Conservation (phyloP, 768 basidiomycete species). For the Pleurotus djamor region DNA sequence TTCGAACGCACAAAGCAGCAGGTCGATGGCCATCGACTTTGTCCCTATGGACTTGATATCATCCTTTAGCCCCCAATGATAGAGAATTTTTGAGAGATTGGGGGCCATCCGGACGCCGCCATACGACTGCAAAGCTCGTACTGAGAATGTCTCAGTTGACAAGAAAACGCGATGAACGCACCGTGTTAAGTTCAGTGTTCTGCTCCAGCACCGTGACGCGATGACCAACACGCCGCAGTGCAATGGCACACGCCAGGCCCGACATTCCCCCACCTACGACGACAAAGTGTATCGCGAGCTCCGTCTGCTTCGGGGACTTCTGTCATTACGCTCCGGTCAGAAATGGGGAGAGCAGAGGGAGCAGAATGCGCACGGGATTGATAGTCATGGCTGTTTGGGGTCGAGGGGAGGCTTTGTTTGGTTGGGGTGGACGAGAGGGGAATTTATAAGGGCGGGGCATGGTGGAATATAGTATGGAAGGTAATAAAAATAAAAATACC, state of each 20-base stretch:
- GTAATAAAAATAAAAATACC: too few relatives aligned
- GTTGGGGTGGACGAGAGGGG: too few relatives aligned
- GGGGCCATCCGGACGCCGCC: conserved; percentile 38
- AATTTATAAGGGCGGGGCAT: too few relatives aligned
- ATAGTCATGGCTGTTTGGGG: background rate
- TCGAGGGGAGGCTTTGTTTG: background rate
- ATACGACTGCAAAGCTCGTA: conserved; percentile 11
- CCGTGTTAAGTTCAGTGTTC: conserved; percentile 8
- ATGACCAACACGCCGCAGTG: conserved; percentile 53
- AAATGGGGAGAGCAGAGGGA: background rate
- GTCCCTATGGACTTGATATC: conserved; percentile 17
- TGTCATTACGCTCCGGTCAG: background rate
- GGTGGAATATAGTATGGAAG: too few relatives aligned
- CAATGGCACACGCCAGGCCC: conserved; percentile 53
- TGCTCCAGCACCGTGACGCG: conserved; percentile 50
- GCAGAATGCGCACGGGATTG: background rate
- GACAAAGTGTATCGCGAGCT: conserved; percentile 26
- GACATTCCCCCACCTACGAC: conserved; percentile 44
- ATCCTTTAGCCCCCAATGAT: conserved; percentile 47
- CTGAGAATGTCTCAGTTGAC: background rate
- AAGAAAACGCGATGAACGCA: background rate
- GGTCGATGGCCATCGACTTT: conserved; percentile 22
- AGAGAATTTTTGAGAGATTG: conserved; percentile 54
- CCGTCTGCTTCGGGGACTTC: conserved; percentile 16
- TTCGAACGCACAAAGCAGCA: conserved; percentile 13